These are phyloP conservation scores for Scalesia atractyloides DNA, from an alignment of 129 eudicot species.

Conservation along the genomic window DNA sequence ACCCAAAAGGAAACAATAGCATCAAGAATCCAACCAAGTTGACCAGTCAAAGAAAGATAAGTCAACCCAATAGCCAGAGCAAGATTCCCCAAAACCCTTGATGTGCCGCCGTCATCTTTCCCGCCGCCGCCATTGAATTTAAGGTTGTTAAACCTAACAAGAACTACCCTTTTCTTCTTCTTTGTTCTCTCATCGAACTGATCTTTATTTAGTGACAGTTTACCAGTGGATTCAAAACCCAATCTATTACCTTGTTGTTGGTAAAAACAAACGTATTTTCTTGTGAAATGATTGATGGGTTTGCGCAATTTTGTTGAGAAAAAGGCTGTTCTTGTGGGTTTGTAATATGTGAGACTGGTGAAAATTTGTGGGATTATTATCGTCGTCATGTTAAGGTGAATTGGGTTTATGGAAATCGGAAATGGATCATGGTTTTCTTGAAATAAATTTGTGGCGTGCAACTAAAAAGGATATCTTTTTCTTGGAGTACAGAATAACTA, in stretches of 20 bases:
- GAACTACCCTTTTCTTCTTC: conserved; percentile 47
- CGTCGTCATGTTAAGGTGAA: conserved; percentile 38
- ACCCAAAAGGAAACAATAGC: conserved; percentile 89
- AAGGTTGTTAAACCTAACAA: conserved; percentile 43
- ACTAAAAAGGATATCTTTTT: conserved; percentile 2
- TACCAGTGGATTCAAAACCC: conserved; percentile 26
- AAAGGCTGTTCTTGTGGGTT: conserved; percentile 25
- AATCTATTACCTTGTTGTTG: conserved; percentile 30
- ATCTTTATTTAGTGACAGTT: conserved; percentile 24
- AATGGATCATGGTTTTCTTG: conserved; percentile 18
- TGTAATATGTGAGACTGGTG: conserved; percentile 44
- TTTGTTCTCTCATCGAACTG: conserved; percentile 15
- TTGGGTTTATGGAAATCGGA: conserved; percentile 18
- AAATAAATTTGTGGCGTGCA: conserved; percentile 8
- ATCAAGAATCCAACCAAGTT: conserved; percentile 94
- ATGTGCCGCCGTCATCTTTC: conserved; percentile 40
- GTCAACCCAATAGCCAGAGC: conserved; percentile 75
- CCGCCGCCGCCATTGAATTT: conserved; percentile 47
- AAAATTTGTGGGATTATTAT: conserved; percentile 45
- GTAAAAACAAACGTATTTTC: conserved; percentile 33
- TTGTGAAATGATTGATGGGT: conserved; percentile 39
- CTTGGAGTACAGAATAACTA: background rate
- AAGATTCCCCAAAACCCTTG: conserved; percentile 71
- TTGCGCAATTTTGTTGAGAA: conserved; percentile 30
- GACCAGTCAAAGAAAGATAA: conserved; percentile 80